Evolutionary conservation across 2,329 filamentous ascomycete species (phyloP), one percentile per base, ranked within the genome.

Genomic region (Ceratocystis diversiconidia): DNA sequence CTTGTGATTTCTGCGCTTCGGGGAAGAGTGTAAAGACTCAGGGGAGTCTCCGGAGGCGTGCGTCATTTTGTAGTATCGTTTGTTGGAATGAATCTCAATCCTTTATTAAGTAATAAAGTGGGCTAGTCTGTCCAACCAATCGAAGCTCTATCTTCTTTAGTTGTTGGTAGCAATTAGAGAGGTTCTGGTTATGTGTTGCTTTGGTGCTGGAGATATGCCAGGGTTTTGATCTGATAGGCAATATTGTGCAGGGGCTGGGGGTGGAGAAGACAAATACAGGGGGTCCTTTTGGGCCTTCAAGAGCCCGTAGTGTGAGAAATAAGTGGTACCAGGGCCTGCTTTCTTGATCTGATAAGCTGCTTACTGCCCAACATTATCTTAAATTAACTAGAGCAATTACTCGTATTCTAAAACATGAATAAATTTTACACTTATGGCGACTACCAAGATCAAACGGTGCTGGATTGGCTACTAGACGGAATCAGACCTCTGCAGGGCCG

Each of bases 151-250:
- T n/a, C 55, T 30, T 30, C 25, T 5, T 59, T 28, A 30, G 28
- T 19, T 59, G 55, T 59, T 12, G 15, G 36, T 8, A 61, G 36
- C 59, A 15, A 41, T 61, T 12, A 32, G 22, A 25, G 59, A 43
- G 22, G 32, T 41, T 61, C 6, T 2, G 25, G 5, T 15, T 52
- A n/a, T 36, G 32, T 5, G n/a, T 25, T 30, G 10, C 46, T 55
- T 55, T 32, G 59, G 44, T 32, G 32, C 50, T 63, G 28, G 61
- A 63, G 61, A 63, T 63, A 32, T 30, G 61, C 41, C 46, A 15
- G 28, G 41, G 30, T 43, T 55, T 63, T 32, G 61, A 63, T 63
- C 61, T 63, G 61, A 63, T 63, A 55, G 61, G 25, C 61, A 63
- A 17, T 22, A n/a, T 8, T 41, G 60, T 46, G 22, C 60, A 62